phyloP scores from a whole-genome alignment of 192 early-diverging fungal genomes.

The Rhizoclosmatium sp. region DNA sequence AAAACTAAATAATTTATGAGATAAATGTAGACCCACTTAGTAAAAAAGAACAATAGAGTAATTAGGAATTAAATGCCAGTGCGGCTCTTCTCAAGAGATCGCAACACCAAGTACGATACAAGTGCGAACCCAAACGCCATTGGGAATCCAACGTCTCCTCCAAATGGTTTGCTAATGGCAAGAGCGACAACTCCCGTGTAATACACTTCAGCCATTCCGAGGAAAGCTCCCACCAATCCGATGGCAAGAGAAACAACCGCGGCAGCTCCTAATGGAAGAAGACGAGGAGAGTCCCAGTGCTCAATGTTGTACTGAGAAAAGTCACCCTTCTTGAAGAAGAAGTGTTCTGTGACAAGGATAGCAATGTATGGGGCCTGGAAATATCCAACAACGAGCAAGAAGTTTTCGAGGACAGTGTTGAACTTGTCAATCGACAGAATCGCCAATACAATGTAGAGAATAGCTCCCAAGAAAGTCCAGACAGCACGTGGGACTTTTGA shows the following conservation, averaged over 20 bases:
- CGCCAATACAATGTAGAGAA: constrained; percentile 40
- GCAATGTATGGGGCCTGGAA: constrained; percentile 43
- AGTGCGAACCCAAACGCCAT: constrained; percentile 38
- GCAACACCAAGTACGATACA: constrained; percentile 33
- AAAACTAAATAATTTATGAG: neutral
- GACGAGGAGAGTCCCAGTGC: constrained; percentile 36
- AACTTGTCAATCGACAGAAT: constrained; percentile 37
- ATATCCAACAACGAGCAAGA: constrained; percentile 46
- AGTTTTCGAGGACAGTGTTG: constrained; percentile 40
- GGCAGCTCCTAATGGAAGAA: constrained; percentile 38
- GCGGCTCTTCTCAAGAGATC: constrained; percentile 31
- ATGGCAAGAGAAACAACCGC: constrained; percentile 33
- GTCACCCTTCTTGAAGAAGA: constrained; percentile 26
- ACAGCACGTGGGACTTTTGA: constrained; percentile 29
- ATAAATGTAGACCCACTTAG: neutral
- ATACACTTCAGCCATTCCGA: constrained; percentile 49
- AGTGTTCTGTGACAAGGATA: constrained; percentile 27
- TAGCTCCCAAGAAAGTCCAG: constrained; percentile 44
- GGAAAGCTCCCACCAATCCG: constrained; percentile 40
- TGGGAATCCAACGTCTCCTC: constrained; percentile 43
- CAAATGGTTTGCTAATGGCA: constrained; percentile 9
- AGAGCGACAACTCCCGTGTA: constrained; percentile 34
- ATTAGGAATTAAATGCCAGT: neutral
- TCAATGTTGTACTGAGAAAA: constrained; percentile 1
- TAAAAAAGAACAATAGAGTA: neutral